Conservation (phyloP, 805 yeast species). For the Pichia deserticola region DNA sequence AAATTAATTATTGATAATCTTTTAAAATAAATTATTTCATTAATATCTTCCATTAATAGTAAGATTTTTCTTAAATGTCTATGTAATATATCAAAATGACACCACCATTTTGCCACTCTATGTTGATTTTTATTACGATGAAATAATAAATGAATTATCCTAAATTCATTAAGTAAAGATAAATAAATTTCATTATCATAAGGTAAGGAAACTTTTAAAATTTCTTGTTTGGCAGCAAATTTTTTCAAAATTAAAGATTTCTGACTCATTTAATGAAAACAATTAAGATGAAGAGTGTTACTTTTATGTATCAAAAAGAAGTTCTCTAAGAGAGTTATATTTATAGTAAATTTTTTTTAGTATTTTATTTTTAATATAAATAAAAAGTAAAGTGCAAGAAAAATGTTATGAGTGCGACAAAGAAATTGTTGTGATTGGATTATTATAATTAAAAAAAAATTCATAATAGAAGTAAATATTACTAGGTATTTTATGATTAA, state of each 20-base stretch:
- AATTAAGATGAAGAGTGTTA: too few species aligned
- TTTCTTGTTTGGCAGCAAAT: neutral
- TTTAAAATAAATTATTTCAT: slow-evolving; percentile 11
- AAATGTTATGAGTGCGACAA: too few species aligned
- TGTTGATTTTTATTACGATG: slow-evolving; percentile 77
- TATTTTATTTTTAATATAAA: too few species aligned
- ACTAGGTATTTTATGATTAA: too few species aligned
- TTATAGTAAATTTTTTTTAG: too few species aligned
- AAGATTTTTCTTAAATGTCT: slow-evolving; percentile 42
- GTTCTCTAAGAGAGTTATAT: neutral
- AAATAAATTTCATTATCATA: neutral
- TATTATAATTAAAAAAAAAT: too few species aligned
- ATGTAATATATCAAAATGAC: slow-evolving; percentile 52
- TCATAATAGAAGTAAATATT: too few species aligned
- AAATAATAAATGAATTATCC: slow-evolving; percentile 53
- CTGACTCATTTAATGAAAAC: too few species aligned
- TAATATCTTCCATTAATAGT: slow-evolving; percentile 21
- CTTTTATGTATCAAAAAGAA: too few species aligned
- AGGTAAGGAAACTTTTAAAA: neutral
- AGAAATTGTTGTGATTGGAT: too few species aligned
- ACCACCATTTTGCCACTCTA: slow-evolving; percentile 71
- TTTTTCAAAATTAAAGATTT: neutral
- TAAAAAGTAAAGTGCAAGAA: too few species aligned
- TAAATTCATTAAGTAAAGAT: slow-evolving; percentile 40
- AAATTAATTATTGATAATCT: slow-evolving; percentile 10